These are phyloP conservation scores for Colletotrichum nymphaeae DNA, from an alignment of 2,329 filamentous ascomycete genomes.

Conservation along the genomic window DNA sequence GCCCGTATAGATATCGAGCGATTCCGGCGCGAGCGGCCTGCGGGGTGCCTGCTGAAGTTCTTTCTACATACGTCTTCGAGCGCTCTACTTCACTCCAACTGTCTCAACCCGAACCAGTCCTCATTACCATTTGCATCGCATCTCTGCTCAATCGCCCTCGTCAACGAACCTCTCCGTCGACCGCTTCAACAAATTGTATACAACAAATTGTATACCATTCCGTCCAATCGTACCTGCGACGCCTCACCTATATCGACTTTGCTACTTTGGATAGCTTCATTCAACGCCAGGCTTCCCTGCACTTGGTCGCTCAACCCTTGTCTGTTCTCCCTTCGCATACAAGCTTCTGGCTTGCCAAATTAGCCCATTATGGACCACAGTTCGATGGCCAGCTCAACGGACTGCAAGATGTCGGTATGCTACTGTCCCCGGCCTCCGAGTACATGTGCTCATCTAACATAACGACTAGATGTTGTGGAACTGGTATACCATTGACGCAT, in stretches of 20 bases:
- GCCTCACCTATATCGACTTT: not conserved
- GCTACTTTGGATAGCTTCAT: not conserved
- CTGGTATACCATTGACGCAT: constrained; percentile 55
- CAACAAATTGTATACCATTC: not conserved
- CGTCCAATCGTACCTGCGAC: not conserved
- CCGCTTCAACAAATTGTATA: not conserved
- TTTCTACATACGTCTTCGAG: not conserved
- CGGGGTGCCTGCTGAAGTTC: not conserved
- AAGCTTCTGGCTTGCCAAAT: not conserved
- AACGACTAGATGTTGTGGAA: constrained; percentile 57
- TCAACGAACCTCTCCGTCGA: not conserved
- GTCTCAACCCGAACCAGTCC: not conserved
- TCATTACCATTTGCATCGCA: no score
- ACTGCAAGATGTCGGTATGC: constrained; percentile 48
- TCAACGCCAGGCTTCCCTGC: not conserved
- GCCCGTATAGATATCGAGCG: constrained; percentile 10
- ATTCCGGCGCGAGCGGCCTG: not conserved
- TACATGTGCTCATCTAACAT: not conserved
- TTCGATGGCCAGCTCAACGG: constrained; percentile 36
- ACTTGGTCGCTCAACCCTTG: not conserved
- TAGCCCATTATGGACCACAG: constrained; percentile 40
- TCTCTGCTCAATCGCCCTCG: not conserved
- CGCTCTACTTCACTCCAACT: not conserved
- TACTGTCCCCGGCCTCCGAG: not conserved
- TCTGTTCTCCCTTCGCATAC: not conserved